Conservation (phyloP, 129 eudicot species). For the Flaveria trinervia region DNA sequence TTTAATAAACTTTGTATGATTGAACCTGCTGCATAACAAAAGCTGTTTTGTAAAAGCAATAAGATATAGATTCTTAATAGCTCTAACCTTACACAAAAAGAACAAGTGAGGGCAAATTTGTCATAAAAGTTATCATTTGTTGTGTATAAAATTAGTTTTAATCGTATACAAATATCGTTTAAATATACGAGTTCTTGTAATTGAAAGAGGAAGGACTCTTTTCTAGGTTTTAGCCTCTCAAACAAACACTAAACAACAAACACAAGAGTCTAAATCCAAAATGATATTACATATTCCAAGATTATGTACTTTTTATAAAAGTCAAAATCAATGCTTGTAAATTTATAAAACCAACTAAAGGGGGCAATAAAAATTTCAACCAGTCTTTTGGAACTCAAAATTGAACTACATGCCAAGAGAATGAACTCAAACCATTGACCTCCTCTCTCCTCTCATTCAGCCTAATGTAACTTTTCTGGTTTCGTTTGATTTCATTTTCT, state of each 20-base stretch:
- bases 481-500: not conserved
- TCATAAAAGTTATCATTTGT: too few species aligned
- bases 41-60: too few species aligned
- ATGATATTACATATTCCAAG: slow-evolving; percentile 11
- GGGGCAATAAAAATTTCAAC: not conserved
- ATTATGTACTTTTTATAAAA: slow-evolving; percentile 12
- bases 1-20: too few species aligned
- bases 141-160: too few species aligned
- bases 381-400: slow-evolving; percentile 7
- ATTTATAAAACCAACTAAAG: slow-evolving; percentile 3
- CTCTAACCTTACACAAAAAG: too few species aligned
- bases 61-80: too few species aligned
- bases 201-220: too few species aligned
- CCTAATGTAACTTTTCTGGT: not conserved
- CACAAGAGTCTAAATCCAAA: slow-evolving; percentile 22
- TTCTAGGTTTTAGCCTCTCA: not conserved
- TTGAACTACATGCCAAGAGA: slow-evolving; percentile 16
- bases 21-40: too few species aligned
- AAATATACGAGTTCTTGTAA: too few species aligned
- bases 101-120: too few species aligned
- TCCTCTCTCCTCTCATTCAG: not conserved
- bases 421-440: slow-evolving; percentile 16
- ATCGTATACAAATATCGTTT: too few species aligned
- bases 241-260: slow-evolving; percentile 25
- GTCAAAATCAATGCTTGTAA: slow-evolving; percentile 25